These are phyloP conservation scores for Diatrype stigma DNA, from an alignment of 2,329 filamentous ascomycete genomes.

Conservation along the genomic window DNA sequence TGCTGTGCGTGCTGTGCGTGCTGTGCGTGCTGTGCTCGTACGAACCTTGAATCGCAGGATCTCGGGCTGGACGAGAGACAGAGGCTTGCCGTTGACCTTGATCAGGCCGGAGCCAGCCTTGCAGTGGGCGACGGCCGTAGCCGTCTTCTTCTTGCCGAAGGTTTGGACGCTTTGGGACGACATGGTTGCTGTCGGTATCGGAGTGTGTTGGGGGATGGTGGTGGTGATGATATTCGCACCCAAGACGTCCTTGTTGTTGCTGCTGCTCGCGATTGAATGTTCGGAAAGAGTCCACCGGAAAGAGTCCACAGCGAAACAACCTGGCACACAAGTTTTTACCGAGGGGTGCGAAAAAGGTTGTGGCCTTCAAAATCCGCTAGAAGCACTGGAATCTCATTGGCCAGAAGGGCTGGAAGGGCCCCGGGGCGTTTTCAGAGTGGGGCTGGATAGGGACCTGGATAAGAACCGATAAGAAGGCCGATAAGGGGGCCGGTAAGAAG, in stretches of 20 bases:
- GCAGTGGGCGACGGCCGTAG: constrained; percentile 87
- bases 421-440: not conserved
- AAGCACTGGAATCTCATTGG: not conserved
- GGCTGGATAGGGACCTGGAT: too few relatives aligned
- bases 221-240: constrained; percentile 22
- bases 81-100: constrained; percentile 98
- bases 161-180: constrained; percentile 85
- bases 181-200: constrained; percentile 54
- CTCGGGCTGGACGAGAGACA: constrained; percentile 91
- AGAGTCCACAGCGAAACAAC: not conserved
- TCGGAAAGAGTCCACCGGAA: constrained; percentile 8
- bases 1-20: not conserved
- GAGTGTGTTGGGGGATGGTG: constrained; percentile 9
- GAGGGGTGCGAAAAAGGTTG: constrained; percentile 22
- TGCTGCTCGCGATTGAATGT: constrained; percentile 13
- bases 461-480: too few relatives aligned
- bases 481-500: not conserved
- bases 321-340: constrained; percentile 14
- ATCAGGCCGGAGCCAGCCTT: constrained; percentile 72
- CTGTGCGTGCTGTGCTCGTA: constrained; percentile 10
- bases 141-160: constrained; percentile 99
- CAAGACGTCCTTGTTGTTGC: constrained; percentile 7
- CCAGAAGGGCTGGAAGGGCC: too few relatives aligned
- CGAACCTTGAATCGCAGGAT: constrained; percentile 94
- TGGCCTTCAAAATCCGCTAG: constrained; percentile 23